Percentiles rank a stretch among this genome's conserved stretches.
Evolutionary conservation across 2,329 filamentous ascomycete genomes (phyloP).

Genomic region (Ascochyta koolunga): DNA sequence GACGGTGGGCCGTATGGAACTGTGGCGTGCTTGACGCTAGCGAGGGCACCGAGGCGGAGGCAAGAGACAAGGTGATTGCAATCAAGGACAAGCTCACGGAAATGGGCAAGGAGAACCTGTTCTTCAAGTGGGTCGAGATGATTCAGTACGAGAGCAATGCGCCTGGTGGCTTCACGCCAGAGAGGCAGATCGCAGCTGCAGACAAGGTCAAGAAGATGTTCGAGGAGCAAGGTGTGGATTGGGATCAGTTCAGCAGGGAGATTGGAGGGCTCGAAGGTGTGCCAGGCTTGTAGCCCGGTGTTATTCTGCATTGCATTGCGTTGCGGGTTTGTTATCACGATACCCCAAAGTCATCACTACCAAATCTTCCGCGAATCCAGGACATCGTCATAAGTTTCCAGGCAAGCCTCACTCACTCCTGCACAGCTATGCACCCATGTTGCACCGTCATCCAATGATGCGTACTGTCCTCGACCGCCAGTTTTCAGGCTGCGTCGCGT

Average conservation of each 20-base stretch:
- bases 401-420: not conserved
- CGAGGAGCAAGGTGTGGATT: slow-evolving; percentile 75
- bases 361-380: not conserved
- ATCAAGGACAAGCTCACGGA: slow-evolving; percentile 78
- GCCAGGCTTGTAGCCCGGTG: slow-evolving; percentile 48
- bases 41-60: slow-evolving; percentile 61
- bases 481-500: not conserved
- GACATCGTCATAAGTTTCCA: not conserved
- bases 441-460: not conserved
- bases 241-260: slow-evolving; percentile 78
- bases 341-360: slow-evolving; percentile 8
- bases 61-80: slow-evolving; percentile 74
- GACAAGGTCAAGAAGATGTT: slow-evolving; percentile 79
- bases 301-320: slow-evolving; percentile 8
- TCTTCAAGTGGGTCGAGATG: slow-evolving; percentile 91
- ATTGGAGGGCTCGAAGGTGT: slow-evolving; percentile 67
- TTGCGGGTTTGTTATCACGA: slow-evolving; percentile 10
- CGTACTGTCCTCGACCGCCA: not conserved
- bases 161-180: slow-evolving; percentile 77
- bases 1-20: slow-evolving; percentile 75
- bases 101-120: slow-evolving; percentile 85
- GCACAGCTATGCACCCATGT: not conserved
- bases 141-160: slow-evolving; percentile 84
- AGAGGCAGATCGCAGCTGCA: slow-evolving; percentile 74
- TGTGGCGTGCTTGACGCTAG: slow-evolving; percentile 57